phyloP scores from a whole-genome alignment of 805 yeast genomes.

The Candida dajiaensis region DNA sequence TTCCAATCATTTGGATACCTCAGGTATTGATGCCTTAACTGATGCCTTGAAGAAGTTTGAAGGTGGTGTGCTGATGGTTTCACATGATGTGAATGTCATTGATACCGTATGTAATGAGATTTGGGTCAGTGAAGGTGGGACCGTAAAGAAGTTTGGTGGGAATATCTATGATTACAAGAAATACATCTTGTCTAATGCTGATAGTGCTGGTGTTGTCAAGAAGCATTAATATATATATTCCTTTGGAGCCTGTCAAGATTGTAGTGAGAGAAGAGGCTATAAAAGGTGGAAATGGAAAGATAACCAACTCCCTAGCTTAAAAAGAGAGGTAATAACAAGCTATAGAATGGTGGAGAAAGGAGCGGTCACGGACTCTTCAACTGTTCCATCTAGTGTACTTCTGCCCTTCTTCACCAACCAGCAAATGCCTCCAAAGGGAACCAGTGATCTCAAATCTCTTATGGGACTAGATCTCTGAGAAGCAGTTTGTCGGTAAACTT shows the following conservation, averaged over 20 bases:
- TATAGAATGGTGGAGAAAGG: no score
- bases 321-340: no score
- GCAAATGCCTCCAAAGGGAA: background rate
- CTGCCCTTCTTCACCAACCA: background rate
- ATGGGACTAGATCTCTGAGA: background rate
- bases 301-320: no score
- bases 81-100: conserved; percentile 93
- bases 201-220: conserved; percentile 84
- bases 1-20: conserved; percentile 95
- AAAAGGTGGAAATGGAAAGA: no score
- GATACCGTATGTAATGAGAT: conserved; percentile 86
- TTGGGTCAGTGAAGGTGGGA: conserved; percentile 90
- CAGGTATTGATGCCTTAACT: conserved; percentile 93
- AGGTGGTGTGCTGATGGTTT: conserved; percentile 97
- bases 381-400: no score
- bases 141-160: conserved; percentile 75
- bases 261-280: no score
- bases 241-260: no score
- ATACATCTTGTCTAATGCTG: conserved; percentile 75
- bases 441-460: background rate
- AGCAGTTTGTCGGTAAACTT: background rate
- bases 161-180: conserved; percentile 83
- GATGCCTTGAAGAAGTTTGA: conserved; percentile 83
- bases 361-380: no score
- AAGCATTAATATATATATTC: conserved; percentile 47